A percentile compares a stretch with the other conserved stretches of the same genome.
phyloP scores from a whole-genome alignment of 2,329 filamentous ascomycete genomes.

The Alternaria gaisen region DNA sequence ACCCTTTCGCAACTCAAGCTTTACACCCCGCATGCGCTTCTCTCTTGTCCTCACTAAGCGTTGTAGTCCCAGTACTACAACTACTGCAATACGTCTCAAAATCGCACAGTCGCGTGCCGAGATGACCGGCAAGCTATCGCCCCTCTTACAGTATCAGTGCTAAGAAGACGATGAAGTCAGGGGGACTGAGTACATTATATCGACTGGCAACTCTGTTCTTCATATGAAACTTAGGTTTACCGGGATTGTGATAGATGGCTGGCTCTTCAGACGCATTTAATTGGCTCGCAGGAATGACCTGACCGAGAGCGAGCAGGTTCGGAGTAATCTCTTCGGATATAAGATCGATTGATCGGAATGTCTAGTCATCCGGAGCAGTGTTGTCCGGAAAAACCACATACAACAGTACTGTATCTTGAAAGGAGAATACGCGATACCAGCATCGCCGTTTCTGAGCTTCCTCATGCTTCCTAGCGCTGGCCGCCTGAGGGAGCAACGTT shows the following conservation, averaged over 20 bases:
- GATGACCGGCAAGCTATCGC: too few species aligned
- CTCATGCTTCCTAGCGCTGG: constrained; percentile 8
- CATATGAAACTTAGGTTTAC: neutral
- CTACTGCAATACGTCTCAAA: neutral
- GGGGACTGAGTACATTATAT: neutral
- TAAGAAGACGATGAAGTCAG: neutral
- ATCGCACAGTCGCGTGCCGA: neutral
- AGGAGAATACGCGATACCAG: neutral
- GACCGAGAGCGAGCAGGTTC: neutral
- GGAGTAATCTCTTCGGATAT: neutral
- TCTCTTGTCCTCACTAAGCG: neutral
- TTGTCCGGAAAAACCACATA: neutral
- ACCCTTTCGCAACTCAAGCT: neutral
- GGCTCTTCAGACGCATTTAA: neutral
- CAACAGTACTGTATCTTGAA: neutral
- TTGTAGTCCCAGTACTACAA: neutral
- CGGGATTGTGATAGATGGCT: neutral
- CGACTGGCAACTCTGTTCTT: neutral
- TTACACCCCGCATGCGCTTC: neutral
- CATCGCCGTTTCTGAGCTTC: neutral
- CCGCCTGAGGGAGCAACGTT: neutral
- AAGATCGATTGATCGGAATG: neutral
- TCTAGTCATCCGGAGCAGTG: neutral
- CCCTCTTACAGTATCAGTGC: neutral
- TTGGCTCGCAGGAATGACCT: neutral